These are phyloP conservation scores for Naganishia vaughanmartiniae DNA, from an alignment of 768 basidiomycete species.

Conservation along the genomic window DNA sequence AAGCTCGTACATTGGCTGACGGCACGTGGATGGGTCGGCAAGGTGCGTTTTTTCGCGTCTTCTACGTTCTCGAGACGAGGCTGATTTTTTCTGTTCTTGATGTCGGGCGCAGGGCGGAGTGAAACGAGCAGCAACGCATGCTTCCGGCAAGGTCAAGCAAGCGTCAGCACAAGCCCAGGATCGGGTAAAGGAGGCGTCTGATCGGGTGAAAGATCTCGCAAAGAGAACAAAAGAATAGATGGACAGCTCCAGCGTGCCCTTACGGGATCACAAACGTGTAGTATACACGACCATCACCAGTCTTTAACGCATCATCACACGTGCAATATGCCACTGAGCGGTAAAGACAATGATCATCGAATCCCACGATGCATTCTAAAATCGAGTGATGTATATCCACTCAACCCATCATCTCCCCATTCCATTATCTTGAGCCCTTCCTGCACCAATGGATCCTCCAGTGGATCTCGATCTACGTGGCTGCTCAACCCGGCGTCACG, in stretches of 20 bases:
- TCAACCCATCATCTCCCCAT: constrained; percentile 63
- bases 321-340: background rate
- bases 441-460: constrained; percentile 21
- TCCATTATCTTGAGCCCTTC: constrained; percentile 40
- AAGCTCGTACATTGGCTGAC: constrained; percentile 79
- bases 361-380: constrained; percentile 79
- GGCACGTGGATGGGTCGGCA: constrained; percentile 70
- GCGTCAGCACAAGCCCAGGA: constrained; percentile 26
- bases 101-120: constrained; percentile 28
- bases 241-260: background rate
- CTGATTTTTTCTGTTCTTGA: background rate
- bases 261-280: too few species aligned
- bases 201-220: constrained; percentile 27
- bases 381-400: constrained; percentile 63
- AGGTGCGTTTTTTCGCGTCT: constrained; percentile 39
- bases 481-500: constrained; percentile 22
- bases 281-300: too few species aligned
- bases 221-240: constrained; percentile 23
- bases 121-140: constrained; percentile 25
- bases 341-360: constrained; percentile 55
- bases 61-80: constrained; percentile 5
- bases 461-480: background rate
- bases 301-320: too few species aligned
- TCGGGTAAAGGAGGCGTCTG: constrained; percentile 27
- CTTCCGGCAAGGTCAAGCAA: constrained; percentile 30